Percentiles rank a stretch among this genome's conserved stretches.
phyloP scores from a whole-genome alignment of 2,329 filamentous ascomycete genomes.

The Ascochyta lentis region DNA sequence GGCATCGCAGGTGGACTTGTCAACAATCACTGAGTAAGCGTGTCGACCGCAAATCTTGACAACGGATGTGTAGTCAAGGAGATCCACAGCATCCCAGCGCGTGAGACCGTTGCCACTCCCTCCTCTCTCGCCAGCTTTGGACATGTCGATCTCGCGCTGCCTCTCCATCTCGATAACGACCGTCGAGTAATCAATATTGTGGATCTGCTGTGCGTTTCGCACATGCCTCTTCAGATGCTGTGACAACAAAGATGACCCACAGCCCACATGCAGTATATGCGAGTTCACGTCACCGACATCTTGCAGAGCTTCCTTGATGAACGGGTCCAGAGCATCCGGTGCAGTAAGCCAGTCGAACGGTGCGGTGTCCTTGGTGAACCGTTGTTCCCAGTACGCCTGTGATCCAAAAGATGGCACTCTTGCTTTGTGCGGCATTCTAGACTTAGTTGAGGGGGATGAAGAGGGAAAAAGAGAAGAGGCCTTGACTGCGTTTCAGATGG shows the following conservation, averaged over 20 bases:
- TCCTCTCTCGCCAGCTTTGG: background rate
- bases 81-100: constrained; percentile 45
- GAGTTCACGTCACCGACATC: constrained; percentile 20
- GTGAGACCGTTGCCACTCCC: constrained; percentile 19
- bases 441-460: background rate
- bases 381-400: constrained; percentile 47
- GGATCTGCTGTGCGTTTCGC: constrained; percentile 38
- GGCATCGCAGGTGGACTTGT: constrained; percentile 50
- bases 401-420: constrained; percentile 43
- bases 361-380: constrained; percentile 42
- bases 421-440: constrained; percentile 4
- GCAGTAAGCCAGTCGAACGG: constrained; percentile 51
- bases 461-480: background rate
- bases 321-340: constrained; percentile 38
- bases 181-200: constrained; percentile 49
- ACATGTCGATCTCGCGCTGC: constrained; percentile 38
- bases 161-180: constrained; percentile 44
- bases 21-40: constrained; percentile 45
- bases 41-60: constrained; percentile 28
- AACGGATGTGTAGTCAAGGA: constrained; percentile 45
- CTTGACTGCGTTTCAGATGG: background rate
- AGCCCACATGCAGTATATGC: constrained; percentile 48
- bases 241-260: constrained; percentile 48
- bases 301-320: constrained; percentile 33
- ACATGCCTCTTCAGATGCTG: constrained; percentile 46